A percentile compares a stretch with the other conserved stretches of the same genome.
phyloP scores from a whole-genome alignment of 305 asterid genomes.

The Plantago coronopus region DNA sequence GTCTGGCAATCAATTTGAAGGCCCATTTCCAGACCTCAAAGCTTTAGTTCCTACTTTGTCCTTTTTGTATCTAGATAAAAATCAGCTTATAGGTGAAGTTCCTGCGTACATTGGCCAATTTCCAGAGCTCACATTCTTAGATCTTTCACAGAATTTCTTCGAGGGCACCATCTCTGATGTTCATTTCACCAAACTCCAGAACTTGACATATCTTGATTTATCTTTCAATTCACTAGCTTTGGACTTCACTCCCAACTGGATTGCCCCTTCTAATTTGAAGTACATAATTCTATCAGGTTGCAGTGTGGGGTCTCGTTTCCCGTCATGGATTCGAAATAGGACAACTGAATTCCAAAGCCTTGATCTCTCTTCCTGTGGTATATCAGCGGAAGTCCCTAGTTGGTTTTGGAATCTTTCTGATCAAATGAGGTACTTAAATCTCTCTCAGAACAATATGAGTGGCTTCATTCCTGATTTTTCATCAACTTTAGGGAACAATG shows the following conservation, averaged over 20 bases:
- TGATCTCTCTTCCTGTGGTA: constrained; percentile 30
- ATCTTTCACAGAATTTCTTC: no score
- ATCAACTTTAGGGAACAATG: no score
- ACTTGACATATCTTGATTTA: constrained; percentile 10
- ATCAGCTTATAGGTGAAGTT: no score
- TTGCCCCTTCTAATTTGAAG: constrained; percentile 25
- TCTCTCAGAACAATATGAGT: constrained; percentile 31
- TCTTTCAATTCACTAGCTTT: constrained; percentile 26
- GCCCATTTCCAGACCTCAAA: no score
- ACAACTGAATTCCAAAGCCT: background rate
- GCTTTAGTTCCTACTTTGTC: no score
- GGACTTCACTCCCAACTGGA: constrained; percentile 19
- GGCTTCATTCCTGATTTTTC: constrained; percentile 11
- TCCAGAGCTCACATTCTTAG: no score
- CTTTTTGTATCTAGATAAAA: no score
- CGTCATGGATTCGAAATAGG: background rate
- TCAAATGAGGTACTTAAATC: background rate
- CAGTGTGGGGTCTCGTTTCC: constrained; percentile 17
- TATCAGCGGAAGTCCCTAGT: constrained; percentile 25
- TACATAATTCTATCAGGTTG: constrained; percentile 18
- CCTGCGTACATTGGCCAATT: no score
- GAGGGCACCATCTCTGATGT: constrained; percentile 15
- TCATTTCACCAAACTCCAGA: constrained; percentile 16
- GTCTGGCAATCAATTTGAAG: no score
- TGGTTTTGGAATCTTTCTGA: constrained; percentile 31